Percentiles rank a stretch among this genome's conserved stretches.
Conservation (phyloP, 306 rosid species). For the Adenanthera pavonina region DNA sequence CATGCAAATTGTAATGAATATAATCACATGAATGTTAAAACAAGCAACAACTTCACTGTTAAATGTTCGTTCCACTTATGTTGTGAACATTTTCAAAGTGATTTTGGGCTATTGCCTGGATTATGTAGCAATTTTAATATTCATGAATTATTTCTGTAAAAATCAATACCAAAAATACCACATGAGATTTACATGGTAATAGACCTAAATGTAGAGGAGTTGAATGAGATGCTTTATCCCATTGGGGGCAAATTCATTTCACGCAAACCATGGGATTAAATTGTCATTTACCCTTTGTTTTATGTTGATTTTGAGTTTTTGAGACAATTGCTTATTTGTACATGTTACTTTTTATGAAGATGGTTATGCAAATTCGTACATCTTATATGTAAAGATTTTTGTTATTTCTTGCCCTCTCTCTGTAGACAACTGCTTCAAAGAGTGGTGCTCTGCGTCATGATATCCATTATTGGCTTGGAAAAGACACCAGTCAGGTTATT, state of each 20-base stretch:
- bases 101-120: neutral
- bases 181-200: neutral
- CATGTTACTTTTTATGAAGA: neutral
- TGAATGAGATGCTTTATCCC: neutral
- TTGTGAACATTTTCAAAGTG: neutral
- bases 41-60: too few species aligned
- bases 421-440: slow-evolving; percentile 81
- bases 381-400: neutral
- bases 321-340: neutral
- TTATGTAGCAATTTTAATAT: neutral
- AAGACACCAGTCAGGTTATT: slow-evolving; percentile 83
- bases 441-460: slow-evolving; percentile 86
- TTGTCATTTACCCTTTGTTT: neutral
- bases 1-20: neutral
- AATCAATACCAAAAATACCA: neutral
- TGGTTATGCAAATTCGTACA: slow-evolving; percentile 5
- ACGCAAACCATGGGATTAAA: neutral
- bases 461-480: slow-evolving; percentile 96
- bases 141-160: neutral
- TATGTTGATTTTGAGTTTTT: slow-evolving; percentile 18
- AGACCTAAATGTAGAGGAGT: neutral
- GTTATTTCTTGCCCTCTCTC: slow-evolving; percentile 27
- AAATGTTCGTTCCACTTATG: neutral
- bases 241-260: neutral
- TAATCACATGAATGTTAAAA: neutral